Base-by-base conservation (phyloP, 2,329 filamentous ascomycete genomes). In the Penicillium paneum region DNA sequence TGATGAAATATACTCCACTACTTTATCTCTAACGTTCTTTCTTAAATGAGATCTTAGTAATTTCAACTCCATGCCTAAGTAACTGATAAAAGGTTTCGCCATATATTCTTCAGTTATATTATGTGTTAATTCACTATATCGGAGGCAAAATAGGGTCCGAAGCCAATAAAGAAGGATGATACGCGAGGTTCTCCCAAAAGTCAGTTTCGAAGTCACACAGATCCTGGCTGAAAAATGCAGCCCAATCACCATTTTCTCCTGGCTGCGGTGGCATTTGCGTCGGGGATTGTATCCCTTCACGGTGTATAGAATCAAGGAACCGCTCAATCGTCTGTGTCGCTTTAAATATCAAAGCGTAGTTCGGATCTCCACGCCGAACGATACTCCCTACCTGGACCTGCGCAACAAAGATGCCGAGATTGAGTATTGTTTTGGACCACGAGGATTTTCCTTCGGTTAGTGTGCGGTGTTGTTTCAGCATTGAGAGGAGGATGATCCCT, bases 401-500 rank as follows among this genome's bases (percentile, higher is more conserved):
- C 8, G 64, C 64, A 10, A 67, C 65, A 12, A 70, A 66, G 1
- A 68, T 61, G 12, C 58, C 65, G 12, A 68, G 52, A 28, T 68
- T 61, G 29, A 63, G 65, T 1, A 69, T 52, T 11, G 46, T 50
- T 24, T 54, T 8, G 58, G 55, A 44, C 63, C 60, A 19, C 56
- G 60, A 8, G 44, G 13, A 60, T 49, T 15, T 49, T 47, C 7
- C 44, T 17, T 54, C 45, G 19, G 29, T 50, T 38, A 39, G 45
- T 46, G 5, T 56, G 29, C 17, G 56, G 46, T 59, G 53, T 39
- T 62, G 64, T 24, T 64, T 62, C 1, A 70, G 53, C 24, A 70
- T 52, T 11, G 67, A 64, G 1, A 69, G 61, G 7, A 67, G 64
- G 11, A 70, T 54, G 0, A 69, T 67, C 8, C 65, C 67, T 7